Conservation (phyloP, 2,329 filamentous ascomycete genomes). For the Curvularia verruculosa region DNA sequence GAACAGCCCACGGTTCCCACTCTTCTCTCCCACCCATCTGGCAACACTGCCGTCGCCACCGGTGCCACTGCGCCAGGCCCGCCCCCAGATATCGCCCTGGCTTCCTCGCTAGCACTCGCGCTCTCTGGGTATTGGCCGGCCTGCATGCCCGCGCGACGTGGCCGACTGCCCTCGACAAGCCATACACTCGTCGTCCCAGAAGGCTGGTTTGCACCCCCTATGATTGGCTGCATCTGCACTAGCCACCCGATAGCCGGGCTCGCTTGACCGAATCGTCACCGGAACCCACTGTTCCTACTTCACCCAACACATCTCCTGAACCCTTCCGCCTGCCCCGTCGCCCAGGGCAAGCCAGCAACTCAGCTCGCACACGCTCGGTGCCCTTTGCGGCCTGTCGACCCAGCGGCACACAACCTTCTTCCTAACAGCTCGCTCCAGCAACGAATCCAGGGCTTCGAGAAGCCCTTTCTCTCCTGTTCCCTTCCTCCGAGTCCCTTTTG, state of each 20-base stretch:
- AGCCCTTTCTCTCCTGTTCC: not conserved
- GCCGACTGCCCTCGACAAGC: slow-evolving; percentile 20
- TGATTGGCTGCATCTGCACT: slow-evolving; percentile 22
- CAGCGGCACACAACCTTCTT: not conserved
- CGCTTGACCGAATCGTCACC: slow-evolving; percentile 13
- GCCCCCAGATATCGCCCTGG: slow-evolving; percentile 7
- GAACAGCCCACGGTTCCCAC: slow-evolving; percentile 11
- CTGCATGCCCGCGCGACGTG: slow-evolving; percentile 19
- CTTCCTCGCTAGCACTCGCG: slow-evolving; percentile 2
- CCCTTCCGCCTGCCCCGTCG: slow-evolving; percentile 12
- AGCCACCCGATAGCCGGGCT: slow-evolving; percentile 19
- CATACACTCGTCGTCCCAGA: slow-evolving; percentile 23
- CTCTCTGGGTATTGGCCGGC: slow-evolving; percentile 9
- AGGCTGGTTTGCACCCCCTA: not conserved
- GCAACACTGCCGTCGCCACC: slow-evolving; percentile 8
- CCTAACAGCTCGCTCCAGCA: not conserved
- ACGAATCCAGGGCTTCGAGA: not conserved
- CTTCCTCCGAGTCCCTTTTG: not conserved
- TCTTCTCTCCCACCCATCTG: slow-evolving; percentile 10
- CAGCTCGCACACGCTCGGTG: not conserved
- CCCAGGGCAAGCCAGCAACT: not conserved
- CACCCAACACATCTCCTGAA: slow-evolving; percentile 5
- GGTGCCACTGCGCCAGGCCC: not conserved
- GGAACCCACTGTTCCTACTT: slow-evolving; percentile 13
- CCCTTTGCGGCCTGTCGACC: not conserved